Base-by-base conservation (phyloP, 768 basidiomycete genomes). In the Rhizopogon vesiculosus region DNA sequence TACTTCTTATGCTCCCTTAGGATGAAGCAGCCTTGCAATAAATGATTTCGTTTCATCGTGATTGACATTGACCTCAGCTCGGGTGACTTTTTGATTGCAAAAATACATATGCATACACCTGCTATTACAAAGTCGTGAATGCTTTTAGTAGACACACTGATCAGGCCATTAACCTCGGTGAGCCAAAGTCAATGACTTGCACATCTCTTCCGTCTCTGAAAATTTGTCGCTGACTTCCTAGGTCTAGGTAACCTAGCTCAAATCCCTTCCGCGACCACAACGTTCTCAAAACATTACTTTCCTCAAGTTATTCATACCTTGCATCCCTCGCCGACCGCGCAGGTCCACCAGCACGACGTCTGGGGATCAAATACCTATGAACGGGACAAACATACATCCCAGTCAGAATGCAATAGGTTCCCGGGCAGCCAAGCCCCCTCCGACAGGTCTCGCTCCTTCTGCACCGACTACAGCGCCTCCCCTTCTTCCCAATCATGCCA, bases 401-500 rank as follows among this genome's bases (percentile, higher is more conserved):
- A 56, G 41, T 42, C 59, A 51, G 58, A 73, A 65, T 68, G 68
- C 74, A 61, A 71, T 74, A 54, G 62, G 72, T 25, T 76, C 74
- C 50, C 74, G 62, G 31, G 56, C 69, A 29, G 69, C 77, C 18
- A 83, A 80, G 64, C 79, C 81, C 25, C 79, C 77, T n/a, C 78
- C 82, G n/a, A 61, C 75, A 42, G 80, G 81, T 25, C 83, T 81
- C 62, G 78, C 82, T 40, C 82, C 82, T 50, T 84, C 85, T 56
- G 80, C 83, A 35, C 87, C 85, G 55, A 73, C 75, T 53, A 75
- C 79, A 45, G 76, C 79, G 42, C 83, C 83, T 41, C 83, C 84
- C 25, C 75, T 73, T 15, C 80, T 82, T 49, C 80, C 82, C 45
- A 79, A 67, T 59, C 74, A 77, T 55, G 68, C 67, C 19, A 69